A percentile compares a stretch with the other conserved stretches of the same genome.
Evolutionary conservation across 345 rosid species (phyloP).

Genomic region (Eucalyptus lansdowneana): DNA sequence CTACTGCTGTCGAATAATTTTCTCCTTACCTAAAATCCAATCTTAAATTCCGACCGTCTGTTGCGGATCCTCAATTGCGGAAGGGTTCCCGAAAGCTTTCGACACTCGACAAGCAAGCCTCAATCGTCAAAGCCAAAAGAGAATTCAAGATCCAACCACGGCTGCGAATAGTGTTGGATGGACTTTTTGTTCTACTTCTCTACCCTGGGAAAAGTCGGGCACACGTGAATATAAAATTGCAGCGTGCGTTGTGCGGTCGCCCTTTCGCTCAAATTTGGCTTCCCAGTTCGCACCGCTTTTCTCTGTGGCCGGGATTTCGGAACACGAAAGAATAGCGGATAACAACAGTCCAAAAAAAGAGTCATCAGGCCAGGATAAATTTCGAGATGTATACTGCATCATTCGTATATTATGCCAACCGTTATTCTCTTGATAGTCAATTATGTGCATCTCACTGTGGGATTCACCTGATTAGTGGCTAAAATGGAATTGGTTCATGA

Average conservation of each 20-base stretch:
- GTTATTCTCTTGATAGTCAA: background rate
- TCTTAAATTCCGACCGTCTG: background rate
- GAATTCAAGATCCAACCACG: background rate
- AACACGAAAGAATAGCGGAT: background rate
- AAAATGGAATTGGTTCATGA: background rate
- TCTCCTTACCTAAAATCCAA: background rate
- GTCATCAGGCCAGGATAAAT: background rate
- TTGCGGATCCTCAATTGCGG: slow-evolving; percentile 1
- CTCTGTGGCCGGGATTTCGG: background rate
- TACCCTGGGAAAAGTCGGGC: background rate
- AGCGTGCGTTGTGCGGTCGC: slow-evolving; percentile 12
- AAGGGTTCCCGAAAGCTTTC: background rate
- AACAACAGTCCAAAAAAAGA: background rate
- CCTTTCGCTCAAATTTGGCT: background rate
- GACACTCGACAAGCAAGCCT: background rate
- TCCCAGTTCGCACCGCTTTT: background rate
- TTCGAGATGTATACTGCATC: background rate
- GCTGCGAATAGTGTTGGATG: background rate
- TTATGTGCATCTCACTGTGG: background rate
- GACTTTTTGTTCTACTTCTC: background rate
- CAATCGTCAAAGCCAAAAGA: background rate
- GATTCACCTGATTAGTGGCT: background rate
- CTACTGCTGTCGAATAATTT: background rate
- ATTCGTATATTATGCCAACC: background rate
- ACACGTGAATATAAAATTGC: background rate